Percentiles rank a stretch among this genome's conserved stretches.
These are phyloP conservation scores for Coelastrella sp. DNA, from an alignment of 139 green algal genomes.

Conservation along the genomic window DNA sequence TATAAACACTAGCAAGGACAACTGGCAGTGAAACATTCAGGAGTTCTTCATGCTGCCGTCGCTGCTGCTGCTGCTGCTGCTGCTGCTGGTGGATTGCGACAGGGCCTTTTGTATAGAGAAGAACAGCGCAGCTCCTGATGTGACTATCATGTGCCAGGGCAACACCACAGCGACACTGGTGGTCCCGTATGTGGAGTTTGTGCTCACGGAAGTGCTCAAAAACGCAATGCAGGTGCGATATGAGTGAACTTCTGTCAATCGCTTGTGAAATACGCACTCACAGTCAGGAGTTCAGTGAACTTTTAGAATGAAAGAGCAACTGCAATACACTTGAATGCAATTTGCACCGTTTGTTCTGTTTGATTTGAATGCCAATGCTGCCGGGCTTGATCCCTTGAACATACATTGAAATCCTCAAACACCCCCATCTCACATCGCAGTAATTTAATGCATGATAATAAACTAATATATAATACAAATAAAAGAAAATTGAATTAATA, in stretches of 20 bases:
- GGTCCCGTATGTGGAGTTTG: constrained; percentile 49
- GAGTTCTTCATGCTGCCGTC: too few relatives aligned
- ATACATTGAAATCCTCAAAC: too few relatives aligned
- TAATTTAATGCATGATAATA: too few relatives aligned
- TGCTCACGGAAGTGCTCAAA: constrained; percentile 57
- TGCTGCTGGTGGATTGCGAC: neutral
- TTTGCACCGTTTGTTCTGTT: too few relatives aligned
- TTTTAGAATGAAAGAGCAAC: too few relatives aligned
- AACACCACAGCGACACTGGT: constrained; percentile 18
- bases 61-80: neutral
- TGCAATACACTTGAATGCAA: too few relatives aligned
- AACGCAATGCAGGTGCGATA: constrained; percentile 50
- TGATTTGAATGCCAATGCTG: neutral
- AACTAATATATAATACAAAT: too few relatives aligned
- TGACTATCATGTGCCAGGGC: constrained; percentile 31
- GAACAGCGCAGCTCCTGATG: constrained; percentile 57
- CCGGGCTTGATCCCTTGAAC: too few relatives aligned
- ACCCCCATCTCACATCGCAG: too few relatives aligned
- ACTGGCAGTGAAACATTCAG: too few relatives aligned
- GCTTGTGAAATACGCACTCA: neutral
- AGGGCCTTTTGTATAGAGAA: constrained; percentile 64
- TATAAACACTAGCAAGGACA: too few relatives aligned
- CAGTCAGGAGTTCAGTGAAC: neutral
- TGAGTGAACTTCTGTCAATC: neutral
- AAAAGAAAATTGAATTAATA: too few relatives aligned